Percentiles rank a stretch among this genome's conserved stretches.
Conservation (phyloP, 805 yeast species). For the Myxozyma mucilagina region DNA sequence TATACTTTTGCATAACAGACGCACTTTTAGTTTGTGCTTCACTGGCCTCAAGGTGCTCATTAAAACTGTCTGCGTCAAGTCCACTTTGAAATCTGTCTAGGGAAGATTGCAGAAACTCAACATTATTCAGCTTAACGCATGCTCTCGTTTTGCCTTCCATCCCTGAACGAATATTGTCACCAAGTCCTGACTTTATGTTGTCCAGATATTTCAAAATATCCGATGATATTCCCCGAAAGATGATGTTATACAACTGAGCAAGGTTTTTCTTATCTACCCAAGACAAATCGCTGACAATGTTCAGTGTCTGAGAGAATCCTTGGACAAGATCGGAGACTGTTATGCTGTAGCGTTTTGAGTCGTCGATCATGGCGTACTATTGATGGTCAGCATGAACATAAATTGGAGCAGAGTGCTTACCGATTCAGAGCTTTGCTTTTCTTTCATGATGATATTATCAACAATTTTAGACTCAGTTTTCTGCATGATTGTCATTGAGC, state of each 20-base stretch:
- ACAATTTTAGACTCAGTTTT: conserved; percentile 51
- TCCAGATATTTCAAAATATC: conserved; percentile 53
- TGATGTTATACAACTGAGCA: conserved; percentile 59
- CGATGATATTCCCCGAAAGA: conserved; percentile 64
- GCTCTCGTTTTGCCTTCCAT: background rate
- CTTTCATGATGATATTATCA: conserved; percentile 44
- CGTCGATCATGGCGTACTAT: background rate
- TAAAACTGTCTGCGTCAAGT: conserved; percentile 59
- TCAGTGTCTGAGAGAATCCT: conserved; percentile 58
- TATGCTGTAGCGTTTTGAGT: conserved; percentile 46
- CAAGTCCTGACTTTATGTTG: conserved; percentile 34
- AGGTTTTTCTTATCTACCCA: conserved; percentile 69
- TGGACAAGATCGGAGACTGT: conserved; percentile 70
- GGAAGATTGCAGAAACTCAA: conserved; percentile 44
- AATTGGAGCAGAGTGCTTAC: background rate
- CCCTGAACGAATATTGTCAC: conserved; percentile 28
- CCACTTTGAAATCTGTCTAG: conserved; percentile 52
- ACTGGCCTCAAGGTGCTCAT: conserved; percentile 43
- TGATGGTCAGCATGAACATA: background rate
- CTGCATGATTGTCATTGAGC: conserved; percentile 49
- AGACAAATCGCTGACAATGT: conserved; percentile 56
- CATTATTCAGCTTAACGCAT: conserved; percentile 48
- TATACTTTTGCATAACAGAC: conserved; percentile 42
- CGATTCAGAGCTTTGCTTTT: background rate
- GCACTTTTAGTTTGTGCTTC: conserved; percentile 3